Conservation (phyloP, 148 eudicot species). For the Heliamphora exappendiculata region DNA sequence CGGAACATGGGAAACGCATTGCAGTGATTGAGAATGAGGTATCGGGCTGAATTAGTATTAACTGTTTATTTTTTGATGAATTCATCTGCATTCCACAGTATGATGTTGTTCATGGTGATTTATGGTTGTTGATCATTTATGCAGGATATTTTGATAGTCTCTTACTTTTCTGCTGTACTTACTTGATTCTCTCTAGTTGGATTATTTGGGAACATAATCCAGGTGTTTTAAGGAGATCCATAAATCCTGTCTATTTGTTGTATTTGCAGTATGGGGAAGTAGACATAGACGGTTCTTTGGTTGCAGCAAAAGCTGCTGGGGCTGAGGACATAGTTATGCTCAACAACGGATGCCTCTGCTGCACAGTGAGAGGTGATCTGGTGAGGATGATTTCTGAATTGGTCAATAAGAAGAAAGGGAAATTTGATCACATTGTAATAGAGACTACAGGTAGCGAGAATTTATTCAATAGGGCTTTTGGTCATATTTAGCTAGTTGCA, state of each 20-base stretch:
- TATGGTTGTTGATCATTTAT: not conserved
- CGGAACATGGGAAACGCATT: conserved; percentile 87
- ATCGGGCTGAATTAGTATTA: not conserved
- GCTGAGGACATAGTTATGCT: conserved; percentile 98
- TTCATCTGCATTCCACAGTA: not conserved
- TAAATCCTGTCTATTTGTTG: conserved; percentile 15
- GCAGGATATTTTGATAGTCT: not conserved
- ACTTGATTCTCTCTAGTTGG: not conserved
- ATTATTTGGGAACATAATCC: not conserved
- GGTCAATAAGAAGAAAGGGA: conserved; percentile 76
- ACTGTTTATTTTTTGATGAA: conserved; percentile 2
- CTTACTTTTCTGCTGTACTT: not conserved
- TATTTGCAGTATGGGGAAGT: conserved; percentile 85
- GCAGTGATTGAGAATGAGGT: conserved; percentile 99
- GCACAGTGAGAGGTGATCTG: conserved; percentile 98
- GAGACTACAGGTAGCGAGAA: conserved; percentile 78
- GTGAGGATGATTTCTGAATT: conserved; percentile 91
- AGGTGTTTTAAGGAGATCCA: not conserved
- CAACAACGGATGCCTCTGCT: conserved; percentile 93
- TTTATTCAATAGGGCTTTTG: not conserved
- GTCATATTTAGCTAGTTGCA: not conserved
- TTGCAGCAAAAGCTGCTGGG: conserved; percentile 79
- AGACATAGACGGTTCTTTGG: conserved; percentile 96
- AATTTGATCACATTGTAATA: conserved; percentile 89
- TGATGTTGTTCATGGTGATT: not conserved